phyloP scores from a whole-genome alignment of 2,329 filamentous ascomycete species.

The Hypoxylon sp. region DNA sequence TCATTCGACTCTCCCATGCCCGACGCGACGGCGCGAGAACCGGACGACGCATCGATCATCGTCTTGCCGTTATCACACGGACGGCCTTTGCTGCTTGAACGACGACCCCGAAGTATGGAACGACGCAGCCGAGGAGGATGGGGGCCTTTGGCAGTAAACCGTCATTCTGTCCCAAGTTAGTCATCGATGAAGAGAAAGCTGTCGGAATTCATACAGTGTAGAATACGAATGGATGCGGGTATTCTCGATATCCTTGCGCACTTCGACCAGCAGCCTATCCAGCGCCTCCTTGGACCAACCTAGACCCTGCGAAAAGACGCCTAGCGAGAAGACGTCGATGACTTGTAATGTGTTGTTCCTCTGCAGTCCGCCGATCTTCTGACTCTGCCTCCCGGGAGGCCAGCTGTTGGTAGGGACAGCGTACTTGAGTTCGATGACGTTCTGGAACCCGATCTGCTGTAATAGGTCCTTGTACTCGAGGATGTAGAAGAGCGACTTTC shows the following conservation, averaged over 20 bases:
- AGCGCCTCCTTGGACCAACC: constrained; percentile 40
- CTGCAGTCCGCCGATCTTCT: constrained; percentile 45
- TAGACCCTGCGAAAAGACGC: constrained; percentile 34
- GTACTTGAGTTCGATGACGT: constrained; percentile 41
- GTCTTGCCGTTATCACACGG: neutral
- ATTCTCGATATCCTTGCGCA: constrained; percentile 40
- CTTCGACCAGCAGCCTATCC: constrained; percentile 34
- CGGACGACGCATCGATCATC: neutral
- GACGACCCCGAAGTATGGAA: constrained; percentile 10
- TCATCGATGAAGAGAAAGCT: neutral
- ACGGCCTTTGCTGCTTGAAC: constrained; percentile 5
- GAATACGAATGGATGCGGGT: constrained; percentile 43
- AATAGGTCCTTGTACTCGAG: constrained; percentile 38
- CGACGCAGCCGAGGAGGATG: constrained; percentile 27
- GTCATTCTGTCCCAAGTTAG: constrained; percentile 38
- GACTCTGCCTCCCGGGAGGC: constrained; percentile 43
- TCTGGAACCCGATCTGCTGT: constrained; percentile 39
- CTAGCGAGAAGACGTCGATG: constrained; percentile 38
- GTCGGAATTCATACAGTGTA: constrained; percentile 38
- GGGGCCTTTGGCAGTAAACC: constrained; percentile 43
- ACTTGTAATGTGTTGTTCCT: constrained; percentile 40
- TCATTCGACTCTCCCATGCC: neutral
- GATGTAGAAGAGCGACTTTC: constrained; percentile 45
- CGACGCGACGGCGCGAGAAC: neutral
- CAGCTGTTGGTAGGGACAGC: constrained; percentile 43